Percentiles rank a stretch among this genome's conserved stretches.
Conservation (phyloP, 2,329 filamentous ascomycete species). For the Clonostachys byssicola region DNA sequence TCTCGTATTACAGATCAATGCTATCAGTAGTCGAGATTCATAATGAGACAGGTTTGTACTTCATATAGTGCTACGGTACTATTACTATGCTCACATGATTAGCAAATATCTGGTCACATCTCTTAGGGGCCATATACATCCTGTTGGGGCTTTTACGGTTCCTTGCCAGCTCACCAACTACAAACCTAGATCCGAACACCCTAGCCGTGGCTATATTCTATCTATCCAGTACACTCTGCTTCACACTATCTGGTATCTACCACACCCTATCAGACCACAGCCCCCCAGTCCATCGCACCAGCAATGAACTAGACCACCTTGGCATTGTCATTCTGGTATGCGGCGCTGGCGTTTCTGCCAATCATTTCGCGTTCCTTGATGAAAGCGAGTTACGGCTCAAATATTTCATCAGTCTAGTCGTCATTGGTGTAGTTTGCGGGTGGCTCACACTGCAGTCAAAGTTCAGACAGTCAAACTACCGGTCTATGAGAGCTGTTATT, state of each 20-base stretch:
- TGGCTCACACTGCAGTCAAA: not conserved
- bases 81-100: too few relatives aligned
- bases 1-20: not conserved
- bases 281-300: conserved; percentile 13
- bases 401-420: not conserved
- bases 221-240: conserved; percentile 12
- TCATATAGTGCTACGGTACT: too few relatives aligned
- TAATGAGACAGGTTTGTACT: not conserved
- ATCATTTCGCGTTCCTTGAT: conserved; percentile 14
- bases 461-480: not conserved
- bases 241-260: conserved; percentile 12
- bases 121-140: conserved; percentile 8
- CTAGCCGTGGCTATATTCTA: conserved; percentile 3
- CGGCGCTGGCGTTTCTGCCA: conserved; percentile 12
- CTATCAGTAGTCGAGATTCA: not conserved
- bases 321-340: conserved; percentile 12
- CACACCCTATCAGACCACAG: conserved; percentile 21
- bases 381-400: too few relatives aligned
- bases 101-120: not conserved
- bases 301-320: conserved; percentile 20
- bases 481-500: not conserved
- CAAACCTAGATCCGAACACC: not conserved
- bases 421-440: not conserved
- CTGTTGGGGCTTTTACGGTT: not conserved
- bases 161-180: not conserved